Evolutionary conservation across 2,329 filamentous ascomycete species (phyloP), one percentile per base, ranked within the genome.

Genomic region (Exutisphaerella laricina): DNA sequence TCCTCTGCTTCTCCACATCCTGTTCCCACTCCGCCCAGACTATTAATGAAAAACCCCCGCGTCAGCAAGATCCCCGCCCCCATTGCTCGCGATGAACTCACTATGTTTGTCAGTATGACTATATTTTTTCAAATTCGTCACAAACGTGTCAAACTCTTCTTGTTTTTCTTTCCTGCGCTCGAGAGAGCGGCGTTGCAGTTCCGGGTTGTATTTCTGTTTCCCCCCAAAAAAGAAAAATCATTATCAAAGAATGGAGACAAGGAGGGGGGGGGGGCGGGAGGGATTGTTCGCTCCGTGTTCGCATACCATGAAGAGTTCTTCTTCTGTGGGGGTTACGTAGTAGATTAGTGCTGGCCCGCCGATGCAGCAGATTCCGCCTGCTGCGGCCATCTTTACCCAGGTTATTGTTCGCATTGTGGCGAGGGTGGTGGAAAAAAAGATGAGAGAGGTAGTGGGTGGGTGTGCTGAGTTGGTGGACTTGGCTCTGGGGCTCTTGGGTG

Each of bases 51-150:
- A n/a, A n/a, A n/a, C n/a, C n/a, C n/a, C n/a, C n/a, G n/a, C n/a
- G n/a, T n/a, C n/a, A n/a, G n/a, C n/a, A n/a, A n/a, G n/a, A n/a
- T n/a, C n/a, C n/a, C n/a, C n/a, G n/a, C n/a, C n/a, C n/a, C n/a
- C n/a, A n/a, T n/a, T n/a, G n/a, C n/a, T n/a, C n/a, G n/a, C n/a
- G n/a, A n/a, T n/a, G 37, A 16, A 70, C 83, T 48, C 74, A 94
- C 88, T 94, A 31, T 86, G 86, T 70, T 90, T 95, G 61, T 94
- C 84, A 10, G 84, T 92, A 70, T 89, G 94, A 18, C 87, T 85
- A 64, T 89, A 87, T 57, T 90, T 79, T 73, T 94, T 96, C 62
- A 98, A 67, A 57, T 82, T 80, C 36, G 62, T 76, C 20, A 96
- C 85, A 60, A 95, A 97, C 43, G 88, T 78, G 61, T 96, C 85